A percentile compares a stretch with the other conserved stretches of the same genome.
Conservation (phyloP, 306 rosid species). For the Comarum palustre region DNA sequence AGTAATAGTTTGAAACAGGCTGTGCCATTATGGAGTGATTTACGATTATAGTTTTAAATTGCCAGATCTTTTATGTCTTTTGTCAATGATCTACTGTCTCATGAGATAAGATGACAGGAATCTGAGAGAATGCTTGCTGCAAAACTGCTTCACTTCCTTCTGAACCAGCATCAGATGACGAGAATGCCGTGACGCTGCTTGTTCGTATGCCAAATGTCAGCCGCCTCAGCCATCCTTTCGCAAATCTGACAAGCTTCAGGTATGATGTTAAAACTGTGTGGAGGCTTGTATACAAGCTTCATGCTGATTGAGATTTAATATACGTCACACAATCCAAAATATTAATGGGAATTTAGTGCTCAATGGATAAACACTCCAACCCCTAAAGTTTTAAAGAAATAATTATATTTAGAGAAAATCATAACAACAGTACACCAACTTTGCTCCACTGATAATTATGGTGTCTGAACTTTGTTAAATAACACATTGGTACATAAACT, state of each 20-base stretch:
- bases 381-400: background rate
- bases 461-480: too few species aligned
- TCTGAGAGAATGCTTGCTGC: slow-evolving; percentile 31
- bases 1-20: background rate
- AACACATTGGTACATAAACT: too few species aligned
- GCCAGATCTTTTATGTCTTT: background rate
- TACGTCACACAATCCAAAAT: background rate
- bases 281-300: background rate
- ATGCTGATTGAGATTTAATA: background rate
- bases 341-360: background rate
- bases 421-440: too few species aligned
- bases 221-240: slow-evolving; percentile 58
- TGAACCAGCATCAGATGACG: slow-evolving; percentile 61
- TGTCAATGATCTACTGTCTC: background rate
- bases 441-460: too few species aligned
- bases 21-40: background rate
- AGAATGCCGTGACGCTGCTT: slow-evolving; percentile 58
- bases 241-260: slow-evolving; percentile 79
- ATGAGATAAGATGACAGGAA: slow-evolving; percentile 37
- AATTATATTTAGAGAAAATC: too few species aligned
- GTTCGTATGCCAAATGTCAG: slow-evolving; percentile 78
- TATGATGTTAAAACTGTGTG: slow-evolving; percentile 23
- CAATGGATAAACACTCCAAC: background rate
- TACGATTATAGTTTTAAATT: background rate
- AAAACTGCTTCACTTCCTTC: slow-evolving; percentile 43